Conservation (phyloP, 805 yeast species). For the Debaryomyces maramus region DNA sequence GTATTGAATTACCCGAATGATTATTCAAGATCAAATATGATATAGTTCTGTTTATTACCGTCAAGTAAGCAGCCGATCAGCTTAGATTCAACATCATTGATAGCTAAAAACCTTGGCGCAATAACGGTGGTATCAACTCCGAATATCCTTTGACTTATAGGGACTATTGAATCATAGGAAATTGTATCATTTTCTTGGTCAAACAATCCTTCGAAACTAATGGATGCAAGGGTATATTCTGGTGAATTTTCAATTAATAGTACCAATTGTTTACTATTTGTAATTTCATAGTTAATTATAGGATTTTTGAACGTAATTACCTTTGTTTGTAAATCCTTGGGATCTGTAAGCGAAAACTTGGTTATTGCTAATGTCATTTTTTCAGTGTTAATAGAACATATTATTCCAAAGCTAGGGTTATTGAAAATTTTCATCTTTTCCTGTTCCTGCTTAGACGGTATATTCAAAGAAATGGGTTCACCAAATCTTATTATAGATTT, state of each 20-base stretch:
- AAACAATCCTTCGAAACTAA: neutral
- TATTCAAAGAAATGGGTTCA: constrained; percentile 10
- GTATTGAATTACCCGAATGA: neutral
- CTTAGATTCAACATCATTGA: constrained; percentile 24
- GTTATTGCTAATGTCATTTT: neutral
- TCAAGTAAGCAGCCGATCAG: constrained; percentile 43
- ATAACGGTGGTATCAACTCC: neutral
- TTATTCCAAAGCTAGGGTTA: constrained; percentile 4
- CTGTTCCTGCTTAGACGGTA: constrained; percentile 2
- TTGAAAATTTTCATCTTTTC: neutral
- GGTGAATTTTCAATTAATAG: neutral
- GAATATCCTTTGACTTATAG: neutral
- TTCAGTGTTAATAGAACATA: neutral
- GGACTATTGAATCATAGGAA: neutral
- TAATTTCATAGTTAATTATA: constrained; percentile 8
- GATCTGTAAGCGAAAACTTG: constrained; percentile 3
- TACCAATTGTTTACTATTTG: constrained; percentile 8
- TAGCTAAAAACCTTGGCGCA: constrained; percentile 31
- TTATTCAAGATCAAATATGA: constrained; percentile 26
- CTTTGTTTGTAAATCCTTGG: neutral
- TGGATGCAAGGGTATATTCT: neutral
- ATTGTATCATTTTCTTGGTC: neutral
- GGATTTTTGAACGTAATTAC: constrained; percentile 4
- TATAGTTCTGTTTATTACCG: constrained; percentile 36
- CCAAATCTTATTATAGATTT: constrained; percentile 14